A percentile compares a stretch with the other conserved stretches of the same genome.
These are phyloP conservation scores for Cubamyces sp. DNA, from an alignment of 768 basidiomycete genomes.

Conservation along the genomic window DNA sequence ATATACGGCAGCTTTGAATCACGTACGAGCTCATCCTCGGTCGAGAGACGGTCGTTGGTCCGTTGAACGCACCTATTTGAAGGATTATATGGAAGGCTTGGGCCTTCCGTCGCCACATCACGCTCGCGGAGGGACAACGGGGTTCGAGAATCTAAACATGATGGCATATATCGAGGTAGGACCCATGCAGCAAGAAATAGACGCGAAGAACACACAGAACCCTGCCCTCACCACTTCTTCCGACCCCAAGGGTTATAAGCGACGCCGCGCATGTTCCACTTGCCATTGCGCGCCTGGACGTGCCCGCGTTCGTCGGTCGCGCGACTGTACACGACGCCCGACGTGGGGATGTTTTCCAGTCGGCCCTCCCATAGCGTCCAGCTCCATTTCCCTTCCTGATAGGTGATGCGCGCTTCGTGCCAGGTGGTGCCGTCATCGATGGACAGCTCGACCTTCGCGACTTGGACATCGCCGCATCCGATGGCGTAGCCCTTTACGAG, in stretches of 20 bases:
- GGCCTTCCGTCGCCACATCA: no score
- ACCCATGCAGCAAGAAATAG: neutral
- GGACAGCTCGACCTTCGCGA: slow-evolving; percentile 23
- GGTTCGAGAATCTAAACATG: neutral
- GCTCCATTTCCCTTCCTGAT: slow-evolving; percentile 59
- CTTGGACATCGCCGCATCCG: slow-evolving; percentile 13
- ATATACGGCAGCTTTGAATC: neutral
- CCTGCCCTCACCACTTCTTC: slow-evolving; percentile 9
- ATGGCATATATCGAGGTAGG: neutral
- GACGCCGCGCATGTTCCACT: slow-evolving; percentile 73
- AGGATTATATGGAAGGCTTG: no score
- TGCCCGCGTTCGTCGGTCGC: slow-evolving; percentile 54
- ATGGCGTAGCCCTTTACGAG: slow-evolving; percentile 28
- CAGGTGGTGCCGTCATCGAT: slow-evolving; percentile 25
- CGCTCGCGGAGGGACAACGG: neutral
- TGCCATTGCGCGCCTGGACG: slow-evolving; percentile 49
- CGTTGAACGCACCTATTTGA: no score
- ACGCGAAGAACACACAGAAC: neutral
- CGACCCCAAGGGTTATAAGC: slow-evolving; percentile 39
- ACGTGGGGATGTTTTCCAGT: slow-evolving; percentile 37
- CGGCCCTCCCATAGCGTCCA: slow-evolving; percentile 73
- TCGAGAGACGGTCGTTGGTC: neutral
- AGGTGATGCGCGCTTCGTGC: slow-evolving; percentile 24
- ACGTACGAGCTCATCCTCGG: no score
- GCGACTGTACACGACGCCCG: slow-evolving; percentile 44